Evolutionary conservation across 129 eudicot genomes (phyloP).

Genomic region (Cynara cardunculus): DNA sequence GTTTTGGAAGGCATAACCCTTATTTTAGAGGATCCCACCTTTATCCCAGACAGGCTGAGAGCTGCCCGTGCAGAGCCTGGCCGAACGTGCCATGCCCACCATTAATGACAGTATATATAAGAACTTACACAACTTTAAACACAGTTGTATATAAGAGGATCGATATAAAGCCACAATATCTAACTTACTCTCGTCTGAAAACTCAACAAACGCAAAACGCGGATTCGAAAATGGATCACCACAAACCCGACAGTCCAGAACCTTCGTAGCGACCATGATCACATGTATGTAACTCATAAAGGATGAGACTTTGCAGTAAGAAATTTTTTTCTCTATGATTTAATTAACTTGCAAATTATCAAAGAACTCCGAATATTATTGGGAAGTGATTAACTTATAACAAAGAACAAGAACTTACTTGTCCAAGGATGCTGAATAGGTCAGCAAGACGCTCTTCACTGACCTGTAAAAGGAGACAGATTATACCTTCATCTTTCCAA

Average conservation of each 20-base stretch:
- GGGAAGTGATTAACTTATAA: not conserved
- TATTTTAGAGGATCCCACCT: constrained; percentile 72
- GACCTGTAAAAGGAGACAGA: constrained; percentile 31
- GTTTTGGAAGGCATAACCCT: constrained; percentile 97
- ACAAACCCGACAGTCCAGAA: constrained; percentile 94
- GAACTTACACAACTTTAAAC: not conserved
- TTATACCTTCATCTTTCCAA: not conserved
- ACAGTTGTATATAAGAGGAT: not conserved
- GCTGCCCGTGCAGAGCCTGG: constrained; percentile 84
- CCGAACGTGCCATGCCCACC: not conserved
- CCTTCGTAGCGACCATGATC: constrained; percentile 43
- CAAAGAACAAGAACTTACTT: constrained; percentile 46
- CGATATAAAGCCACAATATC: constrained; percentile 22
- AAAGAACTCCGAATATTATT: not conserved
- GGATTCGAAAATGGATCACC: constrained; percentile 96
- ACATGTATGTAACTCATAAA: not conserved
- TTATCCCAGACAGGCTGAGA: constrained; percentile 69
- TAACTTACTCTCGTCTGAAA: constrained; percentile 71
- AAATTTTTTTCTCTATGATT: not conserved
- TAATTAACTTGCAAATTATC: not conserved
- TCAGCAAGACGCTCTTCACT: constrained; percentile 97
- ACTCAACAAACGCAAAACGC: constrained; percentile 98
- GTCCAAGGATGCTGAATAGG: constrained; percentile 75
- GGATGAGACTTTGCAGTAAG: not conserved
- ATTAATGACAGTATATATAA: not conserved